Conservation (phyloP, 164 flowering plant genomes). For the Chimonanthus praecox region DNA sequence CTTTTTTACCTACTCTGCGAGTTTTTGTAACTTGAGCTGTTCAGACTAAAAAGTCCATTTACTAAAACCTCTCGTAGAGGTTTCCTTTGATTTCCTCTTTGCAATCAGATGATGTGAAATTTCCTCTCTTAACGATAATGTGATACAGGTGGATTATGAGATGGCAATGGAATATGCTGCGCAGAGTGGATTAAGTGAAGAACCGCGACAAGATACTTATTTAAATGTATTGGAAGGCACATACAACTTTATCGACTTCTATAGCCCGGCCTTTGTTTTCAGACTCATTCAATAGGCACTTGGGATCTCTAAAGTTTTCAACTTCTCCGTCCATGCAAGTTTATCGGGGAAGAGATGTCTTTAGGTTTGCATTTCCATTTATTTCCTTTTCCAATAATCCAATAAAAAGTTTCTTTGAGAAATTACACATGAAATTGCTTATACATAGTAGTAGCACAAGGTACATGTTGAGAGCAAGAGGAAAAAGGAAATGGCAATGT, state of each 20-base stretch:
- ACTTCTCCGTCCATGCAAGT: background rate
- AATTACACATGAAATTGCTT: background rate
- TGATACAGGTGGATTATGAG: constrained; percentile 74
- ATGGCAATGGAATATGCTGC: constrained; percentile 82
- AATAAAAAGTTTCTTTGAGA: background rate
- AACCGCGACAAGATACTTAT: constrained; percentile 66
- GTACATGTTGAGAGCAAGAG: background rate
- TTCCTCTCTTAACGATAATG: background rate
- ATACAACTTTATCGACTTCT: constrained; percentile 43
- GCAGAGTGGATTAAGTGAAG: constrained; percentile 73
- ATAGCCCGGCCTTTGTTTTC: constrained; percentile 58
- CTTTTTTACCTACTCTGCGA: background rate
- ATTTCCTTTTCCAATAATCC: background rate
- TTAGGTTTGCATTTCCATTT: background rate
- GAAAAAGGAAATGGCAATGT: background rate
- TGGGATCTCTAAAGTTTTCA: background rate
- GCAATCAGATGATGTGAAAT: background rate
- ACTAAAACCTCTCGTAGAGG: background rate
- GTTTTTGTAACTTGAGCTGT: background rate
- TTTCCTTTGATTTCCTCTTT: background rate
- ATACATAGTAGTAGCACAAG: background rate
- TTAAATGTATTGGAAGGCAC: constrained; percentile 46
- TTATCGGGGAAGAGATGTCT: background rate
- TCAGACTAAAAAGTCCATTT: background rate
- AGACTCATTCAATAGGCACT: constrained; percentile 42